phyloP scores from a whole-genome alignment of 2,329 filamentous ascomycete species.

The Didymella segeticola region DNA sequence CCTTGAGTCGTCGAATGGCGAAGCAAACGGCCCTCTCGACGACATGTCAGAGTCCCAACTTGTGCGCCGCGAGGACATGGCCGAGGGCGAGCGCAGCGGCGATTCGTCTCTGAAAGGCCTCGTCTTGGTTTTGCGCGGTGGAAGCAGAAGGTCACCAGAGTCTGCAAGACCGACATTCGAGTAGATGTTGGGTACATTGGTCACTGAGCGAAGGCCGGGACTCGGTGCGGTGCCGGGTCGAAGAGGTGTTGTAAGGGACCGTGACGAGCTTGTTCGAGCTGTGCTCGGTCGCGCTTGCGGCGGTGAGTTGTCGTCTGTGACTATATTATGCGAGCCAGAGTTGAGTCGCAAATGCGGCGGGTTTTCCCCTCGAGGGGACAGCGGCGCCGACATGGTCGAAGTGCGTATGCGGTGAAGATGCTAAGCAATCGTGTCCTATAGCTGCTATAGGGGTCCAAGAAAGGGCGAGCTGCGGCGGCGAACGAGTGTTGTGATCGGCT shows the following conservation, averaged over 20 bases:
- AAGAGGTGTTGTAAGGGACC: conserved; percentile 52
- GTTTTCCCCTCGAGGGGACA: conserved; percentile 42
- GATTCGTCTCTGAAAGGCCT: conserved; percentile 61
- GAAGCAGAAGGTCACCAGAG: conserved; percentile 59
- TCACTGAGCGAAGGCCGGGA: conserved; percentile 32
- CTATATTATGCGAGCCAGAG: conserved; percentile 62
- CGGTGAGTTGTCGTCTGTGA: conserved; percentile 46
- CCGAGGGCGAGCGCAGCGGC: conserved; percentile 58
- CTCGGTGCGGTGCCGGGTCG: conserved; percentile 48
- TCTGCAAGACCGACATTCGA: conserved; percentile 46
- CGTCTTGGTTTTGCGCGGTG: conserved; percentile 56
- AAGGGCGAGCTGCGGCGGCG: conserved; percentile 9
- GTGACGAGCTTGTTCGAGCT: conserved; percentile 51
- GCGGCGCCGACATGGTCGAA: conserved; percentile 34
- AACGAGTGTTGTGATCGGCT: conserved; percentile 16
- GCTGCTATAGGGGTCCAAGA: conserved; percentile 31
- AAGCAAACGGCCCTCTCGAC: conserved; percentile 58
- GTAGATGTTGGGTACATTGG: conserved; percentile 42
- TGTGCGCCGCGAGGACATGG: conserved; percentile 65
- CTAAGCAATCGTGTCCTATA: conserved; percentile 9
- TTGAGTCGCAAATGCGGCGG: conserved; percentile 70
- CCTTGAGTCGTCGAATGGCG: conserved; percentile 67
- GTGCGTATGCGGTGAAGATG: conserved; percentile 18
- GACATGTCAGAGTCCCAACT: conserved; percentile 70
- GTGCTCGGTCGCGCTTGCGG: conserved; percentile 45